These are phyloP conservation scores for Penicillium sp. DNA, from an alignment of 2,329 filamentous ascomycete species.

Conservation along the genomic window DNA sequence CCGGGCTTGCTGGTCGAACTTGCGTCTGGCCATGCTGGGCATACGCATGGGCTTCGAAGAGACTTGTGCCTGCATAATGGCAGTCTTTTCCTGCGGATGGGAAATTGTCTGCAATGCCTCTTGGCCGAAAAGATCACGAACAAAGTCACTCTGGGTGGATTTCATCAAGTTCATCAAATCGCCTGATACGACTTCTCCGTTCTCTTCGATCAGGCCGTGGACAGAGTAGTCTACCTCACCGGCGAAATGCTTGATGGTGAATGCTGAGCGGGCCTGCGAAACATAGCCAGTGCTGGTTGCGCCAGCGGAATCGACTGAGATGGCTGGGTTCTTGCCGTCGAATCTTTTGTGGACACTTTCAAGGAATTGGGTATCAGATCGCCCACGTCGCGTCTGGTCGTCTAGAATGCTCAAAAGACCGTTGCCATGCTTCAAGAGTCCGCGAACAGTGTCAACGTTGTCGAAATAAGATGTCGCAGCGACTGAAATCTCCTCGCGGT, in stretches of 20 bases:
- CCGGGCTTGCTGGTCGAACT: slow-evolving; percentile 56
- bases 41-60: slow-evolving; percentile 92
- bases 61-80: slow-evolving; percentile 93
- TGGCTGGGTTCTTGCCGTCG: slow-evolving; percentile 88
- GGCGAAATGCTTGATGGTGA: slow-evolving; percentile 92
- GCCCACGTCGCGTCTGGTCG: slow-evolving; percentile 87
- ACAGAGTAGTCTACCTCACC: slow-evolving; percentile 94
- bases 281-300: slow-evolving; percentile 86
- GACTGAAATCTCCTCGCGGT: slow-evolving; percentile 88
- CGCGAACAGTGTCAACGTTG: slow-evolving; percentile 90
- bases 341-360: slow-evolving; percentile 92
- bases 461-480: slow-evolving; percentile 95
- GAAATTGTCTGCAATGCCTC: slow-evolving; percentile 87
- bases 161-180: slow-evolving; percentile 94
- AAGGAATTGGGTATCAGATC: slow-evolving; percentile 83
- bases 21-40: slow-evolving; percentile 86
- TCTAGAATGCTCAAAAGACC: slow-evolving; percentile 91
- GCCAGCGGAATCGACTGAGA: slow-evolving; percentile 72
- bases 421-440: slow-evolving; percentile 86
- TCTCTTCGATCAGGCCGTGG: slow-evolving; percentile 85
- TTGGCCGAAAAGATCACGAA: slow-evolving; percentile 90
- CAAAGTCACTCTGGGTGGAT: slow-evolving; percentile 82
- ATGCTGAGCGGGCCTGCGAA: slow-evolving; percentile 72
- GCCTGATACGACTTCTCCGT: slow-evolving; percentile 91
- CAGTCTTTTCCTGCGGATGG: slow-evolving; percentile 86